These are phyloP conservation scores for sorghum (Sorghum bicolor) DNA, from an alignment of 176 grass and related monocot species.

Conservation along the genomic window DNA sequence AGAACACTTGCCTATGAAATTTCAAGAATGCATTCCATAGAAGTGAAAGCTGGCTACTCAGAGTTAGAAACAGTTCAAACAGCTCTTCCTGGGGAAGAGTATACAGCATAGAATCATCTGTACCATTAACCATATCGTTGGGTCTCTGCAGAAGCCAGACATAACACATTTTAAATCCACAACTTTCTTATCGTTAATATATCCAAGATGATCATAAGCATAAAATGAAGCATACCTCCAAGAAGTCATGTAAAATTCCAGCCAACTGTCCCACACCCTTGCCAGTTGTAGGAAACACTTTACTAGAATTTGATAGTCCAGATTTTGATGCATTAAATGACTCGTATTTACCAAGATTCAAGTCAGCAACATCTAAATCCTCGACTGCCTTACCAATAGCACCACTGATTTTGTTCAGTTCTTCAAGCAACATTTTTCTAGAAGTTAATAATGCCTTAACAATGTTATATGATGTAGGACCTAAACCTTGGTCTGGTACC, in stretches of 20 bases:
- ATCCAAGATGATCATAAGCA: conserved; percentile 6
- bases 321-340: conserved; percentile 51
- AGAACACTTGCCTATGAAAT: conserved; percentile 69
- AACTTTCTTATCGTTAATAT: not conserved
- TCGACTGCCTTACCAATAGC: conserved; percentile 74
- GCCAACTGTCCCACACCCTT: conserved; percentile 82
- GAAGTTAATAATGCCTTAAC: conserved; percentile 77
- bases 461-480: conserved; percentile 62
- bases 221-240: conserved; percentile 61
- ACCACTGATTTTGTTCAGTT: conserved; percentile 69
- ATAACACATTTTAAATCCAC: conserved; percentile 31
- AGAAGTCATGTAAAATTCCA: conserved; percentile 86
- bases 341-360: conserved; percentile 85
- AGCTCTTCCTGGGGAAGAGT: conserved; percentile 81
- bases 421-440: conserved; percentile 75
- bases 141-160: conserved; percentile 54
- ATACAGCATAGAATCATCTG: conserved; percentile 70
- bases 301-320: conserved; percentile 36
- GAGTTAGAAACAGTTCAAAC: conserved; percentile 73
- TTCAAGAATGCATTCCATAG: conserved; percentile 97
- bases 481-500: conserved; percentile 71
- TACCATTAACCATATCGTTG: conserved; percentile 46
- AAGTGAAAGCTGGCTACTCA: conserved; percentile 85
- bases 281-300: conserved; percentile 52
- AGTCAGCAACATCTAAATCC: conserved; percentile 60